Base-by-base conservation (phyloP, 805 yeast species). In the Candida oleophila region DNA sequence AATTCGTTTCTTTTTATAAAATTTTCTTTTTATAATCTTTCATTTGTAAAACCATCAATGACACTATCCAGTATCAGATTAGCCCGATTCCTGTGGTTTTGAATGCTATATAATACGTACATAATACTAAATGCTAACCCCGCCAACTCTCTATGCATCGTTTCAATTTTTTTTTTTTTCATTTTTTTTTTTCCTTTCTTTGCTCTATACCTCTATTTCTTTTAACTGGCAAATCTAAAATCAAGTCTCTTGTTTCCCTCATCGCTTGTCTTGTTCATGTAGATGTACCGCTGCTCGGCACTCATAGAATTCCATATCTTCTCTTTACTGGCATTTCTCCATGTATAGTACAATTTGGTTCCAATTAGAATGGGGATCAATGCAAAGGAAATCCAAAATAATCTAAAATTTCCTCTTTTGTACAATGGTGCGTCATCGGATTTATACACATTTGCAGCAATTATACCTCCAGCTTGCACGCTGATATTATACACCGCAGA, bases 401-500 rank as follows among this genome's bases (percentile, higher is more conserved):
- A 47, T n/a, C 32, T 49, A 20, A 41, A 43, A 44, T 64, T 65
- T 28, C 69, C 70, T 47, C 56, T 53, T 38, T 49, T 45, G 47
- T 63, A 65, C 15, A 50, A 46, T 11, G 70, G 70, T 33, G 54
- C 54, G 51, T 65, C 69, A 42, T 55, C 60, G 9, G 46, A 47
- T 40, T 61, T 48, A 43, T 65, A 65, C 34, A 65, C 61, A 40
- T 63, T 60, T 2, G 56, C 49, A 11, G 63, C 60, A 41, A 52
- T 47, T 22, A 64, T 58, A 32, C 50, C 49, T n/a, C 62, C 65
- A 8, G 55, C 30, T 47, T 64, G 69, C 14, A 55, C 60, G 28
- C 46, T 34, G 50, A 65, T 61, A 43, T 64, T 65, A 43, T 57
- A 61, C 22, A 62, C 35, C 3, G 70, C 65, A 11, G 68, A 50